Percentiles rank a stretch among this genome's conserved stretches.
These are phyloP conservation scores for Canavalia gladiata DNA, from an alignment of 306 rosid genomes.

Conservation along the genomic window DNA sequence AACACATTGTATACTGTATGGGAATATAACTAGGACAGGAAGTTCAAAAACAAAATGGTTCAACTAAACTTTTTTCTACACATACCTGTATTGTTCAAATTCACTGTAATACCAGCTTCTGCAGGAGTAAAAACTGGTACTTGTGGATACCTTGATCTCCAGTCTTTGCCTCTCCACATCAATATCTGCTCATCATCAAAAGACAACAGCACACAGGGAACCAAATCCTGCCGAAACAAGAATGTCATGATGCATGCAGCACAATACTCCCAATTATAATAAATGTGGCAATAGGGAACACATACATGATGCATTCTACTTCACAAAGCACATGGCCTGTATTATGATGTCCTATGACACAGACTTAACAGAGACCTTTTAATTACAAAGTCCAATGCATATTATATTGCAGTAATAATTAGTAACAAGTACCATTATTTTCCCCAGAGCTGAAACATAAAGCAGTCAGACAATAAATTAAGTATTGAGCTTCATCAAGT, in stretches of 20 bases:
- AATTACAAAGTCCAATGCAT: slow-evolving; percentile 35
- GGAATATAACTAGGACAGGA: slow-evolving; percentile 1
- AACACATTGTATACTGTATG: neutral
- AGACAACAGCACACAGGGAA: slow-evolving; percentile 92
- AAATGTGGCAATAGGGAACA: slow-evolving; percentile 30
- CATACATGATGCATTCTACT: neutral
- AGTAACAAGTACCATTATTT: neutral
- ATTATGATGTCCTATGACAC: slow-evolving; percentile 25
- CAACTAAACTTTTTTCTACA: slow-evolving; percentile 16
- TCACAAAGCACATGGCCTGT: slow-evolving; percentile 16
- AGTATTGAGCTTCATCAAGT: neutral
- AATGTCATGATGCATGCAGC: slow-evolving; percentile 40
- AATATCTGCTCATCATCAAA: slow-evolving; percentile 87
- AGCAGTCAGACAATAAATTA: neutral
- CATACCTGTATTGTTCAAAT: slow-evolving; percentile 61
- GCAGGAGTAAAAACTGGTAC: slow-evolving; percentile 49
- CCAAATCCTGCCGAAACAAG: slow-evolving; percentile 79
- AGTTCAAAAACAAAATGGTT: slow-evolving; percentile 27
- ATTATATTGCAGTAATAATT: slow-evolving; percentile 11
- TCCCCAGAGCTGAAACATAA: slow-evolving; percentile 17
- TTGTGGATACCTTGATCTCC: slow-evolving; percentile 69
- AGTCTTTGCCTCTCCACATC: slow-evolving; percentile 87
- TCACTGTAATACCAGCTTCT: slow-evolving; percentile 48
- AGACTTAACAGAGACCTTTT: slow-evolving; percentile 17
- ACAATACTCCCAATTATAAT: slow-evolving; percentile 37